Percentiles rank a stretch among this genome's conserved stretches.
phyloP scores from a whole-genome alignment of 495 filamentous ascomycete species.

The Pseudomonodictys pantanalensis region DNA sequence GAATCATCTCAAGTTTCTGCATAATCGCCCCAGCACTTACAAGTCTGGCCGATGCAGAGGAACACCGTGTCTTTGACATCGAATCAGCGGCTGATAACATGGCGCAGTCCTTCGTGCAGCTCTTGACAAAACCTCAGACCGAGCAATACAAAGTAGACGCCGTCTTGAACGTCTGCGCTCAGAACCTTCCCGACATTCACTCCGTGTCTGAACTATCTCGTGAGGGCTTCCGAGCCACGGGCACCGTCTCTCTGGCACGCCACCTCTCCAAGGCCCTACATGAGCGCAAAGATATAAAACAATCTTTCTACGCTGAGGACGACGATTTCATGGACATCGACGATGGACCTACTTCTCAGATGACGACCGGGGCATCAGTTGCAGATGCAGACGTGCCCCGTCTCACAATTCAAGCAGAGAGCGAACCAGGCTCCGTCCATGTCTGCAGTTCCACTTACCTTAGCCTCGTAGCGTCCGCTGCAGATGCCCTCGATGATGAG shows the following conservation, averaged over 20 bases:
- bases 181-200: slow-evolving; percentile 22
- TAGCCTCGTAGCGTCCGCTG: slow-evolving; percentile 20
- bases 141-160: slow-evolving; percentile 40
- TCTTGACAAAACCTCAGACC: slow-evolving; percentile 29
- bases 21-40: slow-evolving; percentile 29
- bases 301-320: slow-evolving; percentile 31
- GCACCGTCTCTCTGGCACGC: slow-evolving; percentile 8
- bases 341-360: slow-evolving; percentile 60
- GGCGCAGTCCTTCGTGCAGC: slow-evolving; percentile 27
- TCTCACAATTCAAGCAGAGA: slow-evolving; percentile 47
- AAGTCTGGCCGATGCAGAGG: slow-evolving; percentile 12
- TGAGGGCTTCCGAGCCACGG: slow-evolving; percentile 14
- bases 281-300: slow-evolving; percentile 39
- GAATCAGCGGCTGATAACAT: slow-evolving; percentile 26
- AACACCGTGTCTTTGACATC: slow-evolving; percentile 32
- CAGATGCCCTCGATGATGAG: not conserved
- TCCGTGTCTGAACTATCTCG: slow-evolving; percentile 11
- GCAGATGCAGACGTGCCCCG: slow-evolving; percentile 44
- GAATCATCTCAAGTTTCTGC: slow-evolving; percentile 33
- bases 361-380: slow-evolving; percentile 43
- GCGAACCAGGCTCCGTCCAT: slow-evolving; percentile 52
- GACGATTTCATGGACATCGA: slow-evolving; percentile 78
- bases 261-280: slow-evolving; percentile 44
- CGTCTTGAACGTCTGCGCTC: slow-evolving; percentile 29
- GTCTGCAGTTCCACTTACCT: slow-evolving; percentile 26